Conservation (phyloP, 1,284 basidiomycete genomes). For the Anthracocystis walkeri region DNA sequence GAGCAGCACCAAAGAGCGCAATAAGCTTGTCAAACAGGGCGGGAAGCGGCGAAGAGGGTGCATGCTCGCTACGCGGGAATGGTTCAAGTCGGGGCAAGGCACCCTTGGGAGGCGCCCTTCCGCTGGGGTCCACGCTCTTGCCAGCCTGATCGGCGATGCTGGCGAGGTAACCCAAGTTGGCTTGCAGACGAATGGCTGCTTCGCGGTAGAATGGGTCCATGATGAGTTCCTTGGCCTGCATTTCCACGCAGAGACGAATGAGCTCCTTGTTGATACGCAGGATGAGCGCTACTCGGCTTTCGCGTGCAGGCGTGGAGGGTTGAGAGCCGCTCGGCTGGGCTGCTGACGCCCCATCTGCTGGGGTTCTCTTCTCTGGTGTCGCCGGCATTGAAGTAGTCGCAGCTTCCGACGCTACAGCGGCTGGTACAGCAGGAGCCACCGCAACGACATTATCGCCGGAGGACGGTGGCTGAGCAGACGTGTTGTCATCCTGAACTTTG, state of each 20-base stretch:
- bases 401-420: neutral
- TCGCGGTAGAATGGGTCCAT: slow-evolving; percentile 49
- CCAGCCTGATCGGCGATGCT: slow-evolving; percentile 50
- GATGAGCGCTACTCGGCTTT: slow-evolving; percentile 45
- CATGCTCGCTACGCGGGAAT: slow-evolving; percentile 43
- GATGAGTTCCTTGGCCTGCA: slow-evolving; percentile 45
- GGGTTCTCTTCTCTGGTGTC: slow-evolving; percentile 23
- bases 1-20: slow-evolving; percentile 18
- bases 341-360: neutral
- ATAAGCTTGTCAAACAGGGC: slow-evolving; percentile 49
- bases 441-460: neutral
- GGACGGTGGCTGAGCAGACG: neutral
- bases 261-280: slow-evolving; percentile 63
- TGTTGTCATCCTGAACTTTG: neutral
- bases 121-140: slow-evolving; percentile 15
- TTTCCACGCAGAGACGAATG: slow-evolving; percentile 57
- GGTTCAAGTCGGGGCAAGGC: slow-evolving; percentile 39
- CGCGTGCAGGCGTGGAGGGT: slow-evolving; percentile 34
- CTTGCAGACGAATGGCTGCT: slow-evolving; percentile 51
- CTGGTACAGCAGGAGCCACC: neutral
- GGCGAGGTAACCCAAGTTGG: slow-evolving; percentile 54
- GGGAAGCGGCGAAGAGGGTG: slow-evolving; percentile 36
- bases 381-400: slow-evolving; percentile 9
- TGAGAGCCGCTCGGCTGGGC: slow-evolving; percentile 5
- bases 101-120: slow-evolving; percentile 15